Evolutionary conservation across 1,284 basidiomycete genomes (phyloP).

Genomic region (Moniliophthora roreri): DNA sequence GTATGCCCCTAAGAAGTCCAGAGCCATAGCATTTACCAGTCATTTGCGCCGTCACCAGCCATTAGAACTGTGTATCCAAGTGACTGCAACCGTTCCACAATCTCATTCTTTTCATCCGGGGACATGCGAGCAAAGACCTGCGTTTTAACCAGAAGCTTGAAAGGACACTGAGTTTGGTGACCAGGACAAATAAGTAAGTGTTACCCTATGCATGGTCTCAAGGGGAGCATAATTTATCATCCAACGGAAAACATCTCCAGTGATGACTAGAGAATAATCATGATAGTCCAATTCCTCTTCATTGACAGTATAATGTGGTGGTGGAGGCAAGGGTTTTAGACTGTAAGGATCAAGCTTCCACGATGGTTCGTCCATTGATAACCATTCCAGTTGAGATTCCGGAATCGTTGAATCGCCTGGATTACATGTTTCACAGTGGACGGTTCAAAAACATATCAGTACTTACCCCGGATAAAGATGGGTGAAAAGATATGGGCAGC

Average conservation of each 20-base stretch:
- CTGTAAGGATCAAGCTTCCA: constrained; percentile 90
- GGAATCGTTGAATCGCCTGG: constrained; percentile 63
- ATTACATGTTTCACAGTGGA: neutral
- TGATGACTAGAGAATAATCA: constrained; percentile 92
- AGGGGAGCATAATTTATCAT: constrained; percentile 95
- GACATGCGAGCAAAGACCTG: constrained; percentile 99
- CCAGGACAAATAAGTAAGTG: constrained; percentile 25
- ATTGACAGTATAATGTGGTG: constrained; percentile 67
- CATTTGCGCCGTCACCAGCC: constrained; percentile 99
- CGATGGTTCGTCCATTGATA: constrained; percentile 85
- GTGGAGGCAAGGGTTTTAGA: constrained; percentile 74
- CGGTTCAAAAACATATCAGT: neutral
- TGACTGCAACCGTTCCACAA: constrained; percentile 91
- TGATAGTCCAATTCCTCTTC: constrained; percentile 71
- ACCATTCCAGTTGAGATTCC: constrained; percentile 83
- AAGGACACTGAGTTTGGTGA: neutral
- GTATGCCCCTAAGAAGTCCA: neutral
- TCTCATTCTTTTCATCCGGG: constrained; percentile 98
- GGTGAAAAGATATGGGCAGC: constrained; percentile 94
- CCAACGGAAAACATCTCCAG: constrained; percentile 99
- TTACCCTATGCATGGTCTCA: constrained; percentile 89
- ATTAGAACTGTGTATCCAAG: constrained; percentile 97
- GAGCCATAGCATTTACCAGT: constrained; percentile 49
- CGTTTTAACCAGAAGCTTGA: constrained; percentile 96
- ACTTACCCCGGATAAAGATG: constrained; percentile 71